Evolutionary conservation across 805 yeast genomes (phyloP), one percentile per base, ranked within the genome.

Genomic region (Ogataea pini): DNA sequence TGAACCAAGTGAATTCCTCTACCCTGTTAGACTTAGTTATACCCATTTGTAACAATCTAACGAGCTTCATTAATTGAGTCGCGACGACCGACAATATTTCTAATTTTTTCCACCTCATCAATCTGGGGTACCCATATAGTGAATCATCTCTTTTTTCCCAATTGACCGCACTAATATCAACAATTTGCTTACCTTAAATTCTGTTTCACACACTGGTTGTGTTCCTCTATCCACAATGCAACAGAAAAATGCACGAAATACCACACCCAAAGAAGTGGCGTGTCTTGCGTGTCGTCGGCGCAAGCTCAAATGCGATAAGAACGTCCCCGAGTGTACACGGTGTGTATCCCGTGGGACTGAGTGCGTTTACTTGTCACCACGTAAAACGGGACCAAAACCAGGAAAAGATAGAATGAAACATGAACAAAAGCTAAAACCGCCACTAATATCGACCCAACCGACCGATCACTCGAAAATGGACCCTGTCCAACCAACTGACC

Each of bases 341-440:
- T 66, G 71, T 44, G 17, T 25, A 2, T 7, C 44, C 6, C 61
- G 54, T 39, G 39, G 54, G 1, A 10, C 42, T 6, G 49, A 44
- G 10, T 66, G 71, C 39, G 46, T 56, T 2, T 66, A 66, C 38
- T 34, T 62, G 1, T 48, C 56, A 7, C 69, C 58, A 40, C 57
- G 49, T 41, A 66, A 66, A 47, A 65, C 68, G 8, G 71, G 71
- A 0, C 70, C 70, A 2, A 66, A 66, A 45, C 59, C 55, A 5
- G 36, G 40, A 54, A 27, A n/a, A 20, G 29, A 36, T 4, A 22
- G 14, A 19, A 9, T 24, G 13, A 36, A 17, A 18, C n/a, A 17
- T 33, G 9, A 17, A 10, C 32, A 4, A 28, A 28, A n/a, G n/a
- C n/a, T n/a, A n/a, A n/a, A n/a, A n/a, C n/a, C n/a, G n/a, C n/a